These are phyloP conservation scores for Immersiporthe knoxdaviesiana DNA, from an alignment of 2,329 filamentous ascomycete genomes.

Conservation along the genomic window DNA sequence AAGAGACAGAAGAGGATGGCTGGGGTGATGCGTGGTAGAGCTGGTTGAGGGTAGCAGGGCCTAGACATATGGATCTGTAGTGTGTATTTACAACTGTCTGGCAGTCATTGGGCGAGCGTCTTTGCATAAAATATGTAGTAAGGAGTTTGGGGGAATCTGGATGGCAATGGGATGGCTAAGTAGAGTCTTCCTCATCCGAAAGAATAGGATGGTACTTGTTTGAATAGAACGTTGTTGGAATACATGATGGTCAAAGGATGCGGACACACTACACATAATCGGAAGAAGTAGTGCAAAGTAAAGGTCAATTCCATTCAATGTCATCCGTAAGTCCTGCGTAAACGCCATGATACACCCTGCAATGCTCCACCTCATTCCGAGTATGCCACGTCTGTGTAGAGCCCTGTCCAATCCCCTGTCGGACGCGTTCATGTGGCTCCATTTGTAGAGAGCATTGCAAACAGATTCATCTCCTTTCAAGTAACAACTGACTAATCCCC, in stretches of 20 bases:
- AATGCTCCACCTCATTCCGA: background rate
- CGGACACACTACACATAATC: background rate
- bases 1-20: constrained; percentile 57
- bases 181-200: background rate
- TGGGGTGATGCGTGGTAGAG: constrained; percentile 69
- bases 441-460: background rate
- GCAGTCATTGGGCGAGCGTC: background rate
- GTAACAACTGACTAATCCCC: no score
- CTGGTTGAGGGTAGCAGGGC: background rate
- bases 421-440: background rate
- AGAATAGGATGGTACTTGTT: no score
- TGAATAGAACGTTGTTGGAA: background rate
- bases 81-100: constrained; percentile 16
- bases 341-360: constrained; percentile 11
- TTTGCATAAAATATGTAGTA: constrained; percentile 18
- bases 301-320: background rate
- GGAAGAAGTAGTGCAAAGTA: background rate
- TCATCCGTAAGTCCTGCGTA: background rate
- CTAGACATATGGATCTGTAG: constrained; percentile 1
- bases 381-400: background rate
- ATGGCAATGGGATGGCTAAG: background rate
- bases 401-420: background rate
- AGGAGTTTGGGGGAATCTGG: constrained; percentile 17
- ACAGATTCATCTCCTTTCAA: background rate
- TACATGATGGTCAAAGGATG: background rate